Base-by-base conservation (phyloP, 768 basidiomycete genomes). In the Epithele typhae region DNA sequence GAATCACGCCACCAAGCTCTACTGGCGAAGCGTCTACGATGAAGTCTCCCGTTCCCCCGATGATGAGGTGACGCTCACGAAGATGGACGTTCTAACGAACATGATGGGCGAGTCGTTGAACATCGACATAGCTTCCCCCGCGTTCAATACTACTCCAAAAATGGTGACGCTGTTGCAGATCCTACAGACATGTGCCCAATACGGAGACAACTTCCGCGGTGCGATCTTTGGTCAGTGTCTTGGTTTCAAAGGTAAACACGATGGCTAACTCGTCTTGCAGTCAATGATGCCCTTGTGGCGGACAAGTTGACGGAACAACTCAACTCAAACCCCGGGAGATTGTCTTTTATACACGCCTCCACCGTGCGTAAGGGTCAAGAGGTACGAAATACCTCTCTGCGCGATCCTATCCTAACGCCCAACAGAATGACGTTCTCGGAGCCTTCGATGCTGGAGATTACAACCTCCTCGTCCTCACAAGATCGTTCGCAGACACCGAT, bases 101-200 rank as follows among this genome's bases (percentile, higher is more conserved):
- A n/a, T n/a, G n/a, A n/a, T n/a, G n/a, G 7, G 8, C 8, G 27
- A 30, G 27, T 14, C 7, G 27, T 14, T 30, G 27, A 14, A 30
- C 27, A 14, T 14, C 14, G 27, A 30, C 27, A 30, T 14, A 14
- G 14, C 68, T 21, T 84, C 83, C 5, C 64, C 65, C 43, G 72
- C 78, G 5, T 81, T 78, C 58, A 90, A 90, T 55, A 76, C 86
- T 15, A 78, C 81, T 0, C 78, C 77, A 1, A 89, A 91, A 49
- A 79, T 89, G 49, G 55, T 74, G 34, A 76, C 70, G 53, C 60
- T 91, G 21, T 66, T 83, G 3, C 75, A 87, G 38, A 64, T 80
- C 36, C 67, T 91, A 34, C 73, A 73, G 46, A 70, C 75, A 1
- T 83, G 75, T 57, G 68, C 71, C 47, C 64, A 70, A 12, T 71